Percentiles rank a stretch among this genome's conserved stretches.
Evolutionary conservation across 2,329 filamentous ascomycete genomes (phyloP).

Genomic region (Aspergillus glaucus): DNA sequence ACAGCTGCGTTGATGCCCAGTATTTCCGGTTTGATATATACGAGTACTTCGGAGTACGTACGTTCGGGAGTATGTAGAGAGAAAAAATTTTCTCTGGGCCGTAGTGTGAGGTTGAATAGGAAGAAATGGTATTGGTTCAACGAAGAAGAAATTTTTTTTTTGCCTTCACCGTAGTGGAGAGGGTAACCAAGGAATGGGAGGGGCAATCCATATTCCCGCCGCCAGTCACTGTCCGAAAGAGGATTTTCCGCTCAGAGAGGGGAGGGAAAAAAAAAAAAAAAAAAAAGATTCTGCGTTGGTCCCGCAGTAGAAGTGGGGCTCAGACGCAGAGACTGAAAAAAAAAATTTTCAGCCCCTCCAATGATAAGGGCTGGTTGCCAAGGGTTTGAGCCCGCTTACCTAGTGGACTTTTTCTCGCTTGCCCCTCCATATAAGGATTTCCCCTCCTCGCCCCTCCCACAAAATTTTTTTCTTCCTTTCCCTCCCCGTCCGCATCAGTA

Average conservation of each 20-base stretch:
- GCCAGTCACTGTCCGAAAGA: too few species aligned
- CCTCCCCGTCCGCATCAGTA: constrained; percentile 41
- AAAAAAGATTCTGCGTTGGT: constrained; percentile 18
- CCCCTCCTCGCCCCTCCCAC: constrained; percentile 38
- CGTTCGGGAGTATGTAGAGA: too few species aligned
- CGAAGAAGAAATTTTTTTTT: too few species aligned
- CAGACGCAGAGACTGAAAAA: too few species aligned
- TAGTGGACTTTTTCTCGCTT: constrained; percentile 33
- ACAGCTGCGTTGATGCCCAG: constrained; percentile 36
- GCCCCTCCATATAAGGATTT: constrained; percentile 44
- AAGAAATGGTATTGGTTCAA: neutral
- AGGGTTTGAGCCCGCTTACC: constrained; percentile 32
- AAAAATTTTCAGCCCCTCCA: constrained; percentile 17
- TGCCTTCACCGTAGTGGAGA: too few species aligned
- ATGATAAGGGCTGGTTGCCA: constrained; percentile 17
- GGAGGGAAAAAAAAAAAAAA: constrained; percentile 14
- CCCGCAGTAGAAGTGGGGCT: neutral
- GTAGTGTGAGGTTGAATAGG: neutral
- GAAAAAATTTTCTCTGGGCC: neutral
- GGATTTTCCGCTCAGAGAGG: constrained; percentile 2
- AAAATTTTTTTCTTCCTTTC: constrained; percentile 31
- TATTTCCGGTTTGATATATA: neutral
- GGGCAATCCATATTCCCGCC: too few species aligned
- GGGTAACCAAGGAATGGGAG: too few species aligned
- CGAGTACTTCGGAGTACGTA: too few species aligned